These are phyloP conservation scores for Allantophomopsis cytisporea DNA, from an alignment of 2,329 filamentous ascomycete species.

Conservation along the genomic window DNA sequence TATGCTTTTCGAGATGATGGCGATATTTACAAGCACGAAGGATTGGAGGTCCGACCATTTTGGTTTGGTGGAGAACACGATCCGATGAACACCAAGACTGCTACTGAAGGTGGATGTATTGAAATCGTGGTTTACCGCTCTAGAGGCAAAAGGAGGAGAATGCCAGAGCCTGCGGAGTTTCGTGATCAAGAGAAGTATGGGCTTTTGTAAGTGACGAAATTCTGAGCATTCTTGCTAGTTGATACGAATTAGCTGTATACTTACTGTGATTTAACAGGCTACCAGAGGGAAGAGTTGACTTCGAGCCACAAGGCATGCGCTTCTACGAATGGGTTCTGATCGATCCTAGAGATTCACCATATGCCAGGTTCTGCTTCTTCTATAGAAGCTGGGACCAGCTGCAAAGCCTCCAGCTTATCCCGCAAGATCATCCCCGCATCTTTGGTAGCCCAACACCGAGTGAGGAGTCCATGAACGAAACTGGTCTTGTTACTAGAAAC, in stretches of 20 bases:
- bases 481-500: no score
- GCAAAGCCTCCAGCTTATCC: slow-evolving; percentile 30
- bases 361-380: slow-evolving; percentile 38
- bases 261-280: no score
- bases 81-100: slow-evolving; percentile 18
- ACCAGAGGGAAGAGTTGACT: no score
- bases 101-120: slow-evolving; percentile 40
- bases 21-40: slow-evolving; percentile 17
- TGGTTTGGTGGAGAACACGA: slow-evolving; percentile 23
- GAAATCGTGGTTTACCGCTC: slow-evolving; percentile 39
- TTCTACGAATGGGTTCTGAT: slow-evolving; percentile 38
- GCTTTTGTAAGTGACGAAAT: slow-evolving; percentile 36
- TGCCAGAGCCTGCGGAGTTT: slow-evolving; percentile 27
- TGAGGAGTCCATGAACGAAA: no score
- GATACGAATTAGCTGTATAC: no score
- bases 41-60: slow-evolving; percentile 34
- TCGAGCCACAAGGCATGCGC: slow-evolving; percentile 23
- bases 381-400: slow-evolving; percentile 39
- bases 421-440: slow-evolving; percentile 6
- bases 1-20: slow-evolving; percentile 26
- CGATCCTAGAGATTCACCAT: slow-evolving; percentile 37
- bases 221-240: slow-evolving; percentile 26
- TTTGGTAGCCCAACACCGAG: background rate
- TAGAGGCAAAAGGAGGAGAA: slow-evolving; percentile 27
- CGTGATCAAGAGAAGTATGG: slow-evolving; percentile 34